Percentiles rank a stretch among this genome's conserved stretches.
Evolutionary conservation across 2,329 filamentous ascomycete species (phyloP).

Genomic region (Aureobasidium musti): DNA sequence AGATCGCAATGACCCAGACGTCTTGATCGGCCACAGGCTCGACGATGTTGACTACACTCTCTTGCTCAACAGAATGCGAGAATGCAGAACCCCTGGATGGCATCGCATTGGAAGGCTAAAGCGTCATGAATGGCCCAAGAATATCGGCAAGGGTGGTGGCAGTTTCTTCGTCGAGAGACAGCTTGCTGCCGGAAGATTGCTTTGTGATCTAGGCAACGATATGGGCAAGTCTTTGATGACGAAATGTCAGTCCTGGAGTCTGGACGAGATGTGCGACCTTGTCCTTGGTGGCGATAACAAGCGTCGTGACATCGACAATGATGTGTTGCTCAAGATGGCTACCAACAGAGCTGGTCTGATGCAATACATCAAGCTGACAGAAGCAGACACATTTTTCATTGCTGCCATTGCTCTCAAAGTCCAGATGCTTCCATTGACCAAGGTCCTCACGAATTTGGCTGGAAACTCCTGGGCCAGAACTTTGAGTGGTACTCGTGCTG

Average conservation of each 20-base stretch:
- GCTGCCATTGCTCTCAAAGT: constrained; percentile 84
- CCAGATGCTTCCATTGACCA: constrained; percentile 90
- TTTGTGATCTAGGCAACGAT: constrained; percentile 94
- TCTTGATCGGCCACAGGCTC: constrained; percentile 90
- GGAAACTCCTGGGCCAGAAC: constrained; percentile 99
- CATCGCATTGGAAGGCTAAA: constrained; percentile 87
- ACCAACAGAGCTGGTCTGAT: constrained; percentile 80
- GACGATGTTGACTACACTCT: constrained; percentile 97
- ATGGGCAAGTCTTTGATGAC: constrained; percentile 96
- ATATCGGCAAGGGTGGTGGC: constrained; percentile 79
- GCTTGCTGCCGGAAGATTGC: constrained; percentile 80
- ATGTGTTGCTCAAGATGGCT: constrained; percentile 78
- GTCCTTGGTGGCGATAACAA: constrained; percentile 73
- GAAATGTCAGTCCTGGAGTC: constrained; percentile 96
- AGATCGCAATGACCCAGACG: constrained; percentile 86
- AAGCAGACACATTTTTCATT: constrained; percentile 94
- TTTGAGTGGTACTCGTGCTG: constrained; percentile 89
- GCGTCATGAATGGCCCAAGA: constrained; percentile 80
- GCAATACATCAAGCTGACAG: constrained; percentile 91
- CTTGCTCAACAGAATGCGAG: constrained; percentile 78
- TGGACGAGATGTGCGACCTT: constrained; percentile 95
- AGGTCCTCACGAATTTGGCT: constrained; percentile 92
- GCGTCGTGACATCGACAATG: constrained; percentile 84
- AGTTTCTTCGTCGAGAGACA: constrained; percentile 94
- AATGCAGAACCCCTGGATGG: constrained; percentile 92